Evolutionary conservation across 805 yeast species (phyloP).

Genomic region (Yamadazyma paraphyllophila): DNA sequence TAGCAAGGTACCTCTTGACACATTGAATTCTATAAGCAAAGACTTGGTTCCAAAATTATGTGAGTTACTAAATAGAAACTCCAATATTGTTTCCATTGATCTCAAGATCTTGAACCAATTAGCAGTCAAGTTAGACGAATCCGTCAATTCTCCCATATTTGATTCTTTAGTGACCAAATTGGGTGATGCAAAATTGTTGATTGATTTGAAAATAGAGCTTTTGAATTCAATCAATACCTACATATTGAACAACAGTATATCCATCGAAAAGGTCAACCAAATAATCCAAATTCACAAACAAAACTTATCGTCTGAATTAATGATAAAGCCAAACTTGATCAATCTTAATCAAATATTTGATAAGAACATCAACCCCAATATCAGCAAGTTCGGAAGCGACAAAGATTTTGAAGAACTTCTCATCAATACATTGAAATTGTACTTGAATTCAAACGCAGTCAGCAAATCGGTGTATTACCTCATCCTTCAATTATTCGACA

Average conservation of each 20-base stretch:
- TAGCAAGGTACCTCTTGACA: background rate
- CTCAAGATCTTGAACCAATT: constrained; percentile 13
- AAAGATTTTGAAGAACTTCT: constrained; percentile 5
- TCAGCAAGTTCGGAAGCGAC: constrained; percentile 3
- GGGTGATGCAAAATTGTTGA: constrained; percentile 11
- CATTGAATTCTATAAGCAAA: background rate
- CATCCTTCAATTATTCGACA: constrained; percentile 11
- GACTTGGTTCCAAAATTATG: constrained; percentile 9
- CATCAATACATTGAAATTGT: constrained; percentile 7
- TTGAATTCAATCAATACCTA: constrained; percentile 11
- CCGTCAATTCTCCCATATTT: constrained; percentile 4
- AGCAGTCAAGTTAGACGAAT: background rate
- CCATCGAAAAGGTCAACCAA: background rate
- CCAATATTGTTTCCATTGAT: constrained; percentile 8
- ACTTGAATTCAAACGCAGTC: constrained; percentile 8
- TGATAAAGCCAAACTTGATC: constrained; percentile 8
- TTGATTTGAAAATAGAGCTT: constrained; percentile 14
- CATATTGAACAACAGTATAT: constrained; percentile 3
- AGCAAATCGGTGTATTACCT: constrained; percentile 10
- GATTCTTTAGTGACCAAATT: constrained; percentile 9
- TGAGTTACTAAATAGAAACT: constrained; percentile 8
- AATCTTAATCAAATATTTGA: constrained; percentile 11
- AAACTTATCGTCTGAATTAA: constrained; percentile 10
- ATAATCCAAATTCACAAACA: constrained; percentile 7
- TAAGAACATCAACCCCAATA: constrained; percentile 6